Base-by-base conservation (phyloP, 306 rosid species). In the Comarum palustre region DNA sequence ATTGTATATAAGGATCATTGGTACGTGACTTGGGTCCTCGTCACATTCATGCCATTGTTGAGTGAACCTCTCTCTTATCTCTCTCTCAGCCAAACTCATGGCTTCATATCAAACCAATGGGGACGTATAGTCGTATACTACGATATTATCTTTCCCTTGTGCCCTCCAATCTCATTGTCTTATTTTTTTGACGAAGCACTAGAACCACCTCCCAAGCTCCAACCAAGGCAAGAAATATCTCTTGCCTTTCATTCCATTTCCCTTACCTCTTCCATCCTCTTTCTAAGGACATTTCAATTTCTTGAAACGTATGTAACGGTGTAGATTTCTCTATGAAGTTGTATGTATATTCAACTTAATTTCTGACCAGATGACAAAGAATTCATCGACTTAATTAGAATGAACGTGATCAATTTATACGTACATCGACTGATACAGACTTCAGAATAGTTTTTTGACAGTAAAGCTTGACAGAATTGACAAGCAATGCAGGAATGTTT, bases 31-130 rank as follows among this genome's bases (percentile, higher is more conserved):
- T 52, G 51, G 81, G 36, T 70, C n/a, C 24, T 77, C 75, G 46
- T 75, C 72, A 66, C 72, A 75, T 47, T 16, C 52, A 4, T 62
- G 69, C 64, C 81, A 46, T 61, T 50, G 58, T 48, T 59, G 16
- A 64, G 31, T 14, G 12, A 41, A 17, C n/a, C 0, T 5, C 48
- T 3, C 16, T 45, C 48, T 36, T n/a, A n/a, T n/a, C 41, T 38
- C 42, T 38, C 0, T 38, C 42, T 34, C 36, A 34, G 42, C 42
- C 42, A 38, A 38, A 10, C 42, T 38, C 42, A 38, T 6, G 8
- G 42, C 42, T 10, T 38, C 42, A 38, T 38, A 38, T 38, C 8
- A 38, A 38, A 38, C 42, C 42, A 38, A 10, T 38, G 10, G 42
- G 42, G 42, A 38, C 10, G 42, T 38, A 38, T 0, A n/a, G n/a